Base-by-base conservation (phyloP, 345 rosid genomes). In the Zanthoxylum bungeanum region DNA sequence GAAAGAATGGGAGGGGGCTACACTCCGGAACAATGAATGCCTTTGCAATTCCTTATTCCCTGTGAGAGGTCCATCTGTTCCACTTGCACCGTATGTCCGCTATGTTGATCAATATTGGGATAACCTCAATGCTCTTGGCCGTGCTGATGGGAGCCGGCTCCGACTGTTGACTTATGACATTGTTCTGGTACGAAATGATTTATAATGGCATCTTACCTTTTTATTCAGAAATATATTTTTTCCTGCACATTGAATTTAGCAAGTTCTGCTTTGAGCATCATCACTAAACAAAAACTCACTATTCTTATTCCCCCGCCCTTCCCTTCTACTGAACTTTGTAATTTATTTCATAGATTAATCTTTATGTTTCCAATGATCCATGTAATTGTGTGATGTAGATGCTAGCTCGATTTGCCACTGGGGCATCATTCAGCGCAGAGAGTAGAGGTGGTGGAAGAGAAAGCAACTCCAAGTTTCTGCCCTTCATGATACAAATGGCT, bases 1-100 rank as follows among this genome's bases (percentile, higher is more conserved):
- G 90, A 95, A 95, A 89, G 99, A 95, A 86, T 95, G 99, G 99
- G 99, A 95, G 75, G 99, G 99, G 46, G 99, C 99, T 62, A 84
- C 96, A 47, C 87, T 92, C 52, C 86, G 98, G 67, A 95, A 95
- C 86, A 95, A 92, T 65, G 99, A 87, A 81, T 95, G 92, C 60
- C 98, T 92, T 55, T 95, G 99, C 89, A 95, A 92, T 81, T 89
- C 99, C 50, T 81, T 95, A 27, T 95, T 95, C 82, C 99, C 99
- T 27, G 86, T 89, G 33, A 89, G 91, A 78, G 97, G 98, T 66
- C 98, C 97, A 36, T 91, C 86, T 14, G 89, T 91, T 75, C 96
- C 97, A 55, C 65, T 84, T 36, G 80, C 86, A 9, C 99, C 89
- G 69, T 95, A 95, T 83, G 84, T 82, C 51, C 92, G 97, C 34